Evolutionary conservation across 129 eudicot species (phyloP).

Genomic region (Tagetes erecta): DNA sequence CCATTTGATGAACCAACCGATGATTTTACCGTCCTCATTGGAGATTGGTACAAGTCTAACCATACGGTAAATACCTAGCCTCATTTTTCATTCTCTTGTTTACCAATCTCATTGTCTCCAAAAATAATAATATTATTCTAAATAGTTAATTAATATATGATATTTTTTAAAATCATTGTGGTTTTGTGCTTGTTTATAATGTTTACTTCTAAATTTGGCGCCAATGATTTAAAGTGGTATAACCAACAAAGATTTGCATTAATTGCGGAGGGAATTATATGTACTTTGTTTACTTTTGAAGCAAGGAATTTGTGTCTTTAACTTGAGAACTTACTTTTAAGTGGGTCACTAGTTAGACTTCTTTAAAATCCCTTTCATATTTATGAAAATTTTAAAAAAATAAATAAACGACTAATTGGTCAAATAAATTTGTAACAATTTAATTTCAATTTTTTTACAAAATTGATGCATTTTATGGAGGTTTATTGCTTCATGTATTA

Average conservation of each 20-base stretch:
- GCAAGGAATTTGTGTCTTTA: constrained; percentile 35
- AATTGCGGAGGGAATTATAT: constrained; percentile 26
- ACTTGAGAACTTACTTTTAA: constrained; percentile 18
- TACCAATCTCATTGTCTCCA: too few relatives aligned
- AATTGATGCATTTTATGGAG: neutral
- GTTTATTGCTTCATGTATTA: neutral
- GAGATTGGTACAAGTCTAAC: constrained; percentile 85
- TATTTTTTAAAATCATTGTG: neutral
- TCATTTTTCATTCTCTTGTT: neutral
- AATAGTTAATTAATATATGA: neutral
- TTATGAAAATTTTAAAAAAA: neutral
- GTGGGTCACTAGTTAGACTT: constrained; percentile 30
- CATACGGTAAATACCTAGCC: constrained; percentile 60
- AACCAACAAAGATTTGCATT: constrained; percentile 18
- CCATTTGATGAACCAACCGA: constrained; percentile 71
- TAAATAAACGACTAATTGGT: too few relatives aligned
- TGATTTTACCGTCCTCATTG: constrained; percentile 73
- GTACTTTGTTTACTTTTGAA: constrained; percentile 32
- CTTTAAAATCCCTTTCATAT: neutral
- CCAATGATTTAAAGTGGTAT: constrained; percentile 1
- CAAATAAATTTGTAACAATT: neutral
- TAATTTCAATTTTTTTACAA: neutral
- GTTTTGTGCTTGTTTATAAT: neutral
- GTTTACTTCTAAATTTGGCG: constrained; percentile 32
- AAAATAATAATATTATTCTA: too few relatives aligned